phyloP scores from a whole-genome alignment of 805 yeast genomes.

The Ogataea glucozyma region DNA sequence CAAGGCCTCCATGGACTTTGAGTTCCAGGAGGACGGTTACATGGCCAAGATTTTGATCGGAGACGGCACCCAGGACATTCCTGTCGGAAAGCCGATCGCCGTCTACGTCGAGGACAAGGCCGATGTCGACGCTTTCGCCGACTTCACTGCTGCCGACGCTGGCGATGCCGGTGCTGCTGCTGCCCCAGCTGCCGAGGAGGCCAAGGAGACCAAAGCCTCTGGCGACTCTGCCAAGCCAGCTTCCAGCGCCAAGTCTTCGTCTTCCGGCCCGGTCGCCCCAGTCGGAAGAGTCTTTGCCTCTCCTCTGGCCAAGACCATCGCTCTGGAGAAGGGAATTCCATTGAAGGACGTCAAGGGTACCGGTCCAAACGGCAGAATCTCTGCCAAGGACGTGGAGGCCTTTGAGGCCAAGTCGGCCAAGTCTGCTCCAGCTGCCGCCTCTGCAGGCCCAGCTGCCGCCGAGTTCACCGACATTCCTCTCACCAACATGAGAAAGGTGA shows the following conservation, averaged over 20 bases:
- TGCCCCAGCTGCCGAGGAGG: slow-evolving; percentile 24
- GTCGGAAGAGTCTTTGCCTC: slow-evolving; percentile 83
- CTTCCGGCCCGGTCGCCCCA: slow-evolving; percentile 26
- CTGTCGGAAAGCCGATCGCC: slow-evolving; percentile 95
- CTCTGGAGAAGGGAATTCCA: slow-evolving; percentile 87
- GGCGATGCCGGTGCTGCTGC: slow-evolving; percentile 50
- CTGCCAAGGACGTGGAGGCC: slow-evolving; percentile 85
- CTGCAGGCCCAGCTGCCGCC: slow-evolving; percentile 49
- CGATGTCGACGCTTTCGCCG: slow-evolving; percentile 86
- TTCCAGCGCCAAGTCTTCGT: slow-evolving; percentile 10
- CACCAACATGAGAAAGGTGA: slow-evolving; percentile 89
- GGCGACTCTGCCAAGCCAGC: slow-evolving; percentile 35
- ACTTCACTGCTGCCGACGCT: slow-evolving; percentile 82
- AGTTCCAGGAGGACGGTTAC: slow-evolving; percentile 95
- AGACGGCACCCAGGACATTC: slow-evolving; percentile 85
- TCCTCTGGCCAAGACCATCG: slow-evolving; percentile 90
- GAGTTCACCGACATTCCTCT: slow-evolving; percentile 84
- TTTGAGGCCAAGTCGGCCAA: slow-evolving; percentile 46
- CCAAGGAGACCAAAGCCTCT: slow-evolving; percentile 32
- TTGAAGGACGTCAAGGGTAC: slow-evolving; percentile 84
- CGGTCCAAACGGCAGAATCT: slow-evolving; percentile 94
- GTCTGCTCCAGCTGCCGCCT: slow-evolving; percentile 46
- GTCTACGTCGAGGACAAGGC: slow-evolving; percentile 87
- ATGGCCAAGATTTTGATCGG: slow-evolving; percentile 83
- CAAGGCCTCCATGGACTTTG: slow-evolving; percentile 97